phyloP scores from a whole-genome alignment of 139 green algal species.

The Limnomonas spitsbergensis region DNA sequence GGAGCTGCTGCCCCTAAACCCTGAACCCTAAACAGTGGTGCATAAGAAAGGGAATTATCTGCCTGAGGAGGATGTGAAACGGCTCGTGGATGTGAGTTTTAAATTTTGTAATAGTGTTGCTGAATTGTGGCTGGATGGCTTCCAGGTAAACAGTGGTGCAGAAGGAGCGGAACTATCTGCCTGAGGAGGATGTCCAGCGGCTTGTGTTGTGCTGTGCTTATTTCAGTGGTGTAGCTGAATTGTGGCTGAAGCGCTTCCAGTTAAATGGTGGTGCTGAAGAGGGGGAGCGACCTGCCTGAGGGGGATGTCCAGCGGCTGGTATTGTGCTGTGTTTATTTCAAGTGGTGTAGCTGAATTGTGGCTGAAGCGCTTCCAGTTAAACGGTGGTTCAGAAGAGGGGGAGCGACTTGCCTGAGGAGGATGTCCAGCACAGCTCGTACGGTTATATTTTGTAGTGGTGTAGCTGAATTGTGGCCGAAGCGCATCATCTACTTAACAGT shows the following conservation, averaged over 20 bases:
- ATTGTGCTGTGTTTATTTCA: not conserved
- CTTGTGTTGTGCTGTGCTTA: conserved; percentile 15
- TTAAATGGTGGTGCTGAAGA: conserved; percentile 31
- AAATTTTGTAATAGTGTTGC: not conserved
- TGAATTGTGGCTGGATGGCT: too few relatives aligned
- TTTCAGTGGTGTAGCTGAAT: not conserved
- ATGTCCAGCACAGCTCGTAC: conserved; percentile 26
- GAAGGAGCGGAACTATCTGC: conserved; percentile 29
- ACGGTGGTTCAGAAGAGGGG: conserved; percentile 36
- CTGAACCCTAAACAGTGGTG: too few relatives aligned
- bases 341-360: not conserved
- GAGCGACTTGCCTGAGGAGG: conserved; percentile 18
- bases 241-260: too few relatives aligned
- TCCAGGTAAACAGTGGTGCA: too few relatives aligned
- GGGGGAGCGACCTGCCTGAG: conserved; percentile 28
- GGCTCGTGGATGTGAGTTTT: conserved; percentile 25
- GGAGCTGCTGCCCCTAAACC: too few relatives aligned
- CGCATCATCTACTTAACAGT: too few relatives aligned
- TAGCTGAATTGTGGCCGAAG: too few relatives aligned
- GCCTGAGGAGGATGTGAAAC: conserved; percentile 21
- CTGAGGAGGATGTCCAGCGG: conserved; percentile 21
- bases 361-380: too few relatives aligned
- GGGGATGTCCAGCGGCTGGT: conserved; percentile 11
- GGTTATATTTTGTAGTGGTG: not conserved
- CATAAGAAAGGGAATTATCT: conserved; percentile 34